Evolutionary conservation across 2,329 filamentous ascomycete genomes (phyloP).

Genomic region (Davidsoniella virescens): DNA sequence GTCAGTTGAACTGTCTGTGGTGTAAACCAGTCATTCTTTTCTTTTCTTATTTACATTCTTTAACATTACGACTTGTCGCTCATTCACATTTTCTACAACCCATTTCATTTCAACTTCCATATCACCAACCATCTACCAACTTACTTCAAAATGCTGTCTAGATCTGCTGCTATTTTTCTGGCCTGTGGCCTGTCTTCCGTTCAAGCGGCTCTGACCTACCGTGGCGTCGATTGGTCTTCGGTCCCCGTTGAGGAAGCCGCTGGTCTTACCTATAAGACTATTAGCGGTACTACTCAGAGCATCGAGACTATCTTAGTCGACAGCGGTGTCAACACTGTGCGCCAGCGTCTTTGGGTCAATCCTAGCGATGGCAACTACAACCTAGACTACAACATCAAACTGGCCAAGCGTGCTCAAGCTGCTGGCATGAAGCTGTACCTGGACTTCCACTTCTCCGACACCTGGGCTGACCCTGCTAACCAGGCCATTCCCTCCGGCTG

Average conservation of each 20-base stretch:
- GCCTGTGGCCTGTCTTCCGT: slow-evolving; percentile 3
- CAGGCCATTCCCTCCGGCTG: slow-evolving; percentile 49
- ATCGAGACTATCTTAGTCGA: slow-evolving; percentile 47
- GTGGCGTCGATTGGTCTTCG: slow-evolving; percentile 57
- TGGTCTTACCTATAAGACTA: slow-evolving; percentile 44
- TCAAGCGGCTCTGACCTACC: slow-evolving; percentile 38
- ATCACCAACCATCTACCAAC: too few species aligned
- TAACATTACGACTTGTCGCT: background rate
- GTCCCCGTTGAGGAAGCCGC: slow-evolving; percentile 44
- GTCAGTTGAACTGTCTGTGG: too few species aligned
- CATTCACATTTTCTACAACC: background rate
- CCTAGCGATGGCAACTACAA: slow-evolving; percentile 48
- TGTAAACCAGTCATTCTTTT: slow-evolving; percentile 1
- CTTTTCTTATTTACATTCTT: background rate
- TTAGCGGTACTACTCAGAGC: slow-evolving; percentile 32
- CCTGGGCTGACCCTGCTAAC: slow-evolving; percentile 51
- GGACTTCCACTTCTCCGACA: slow-evolving; percentile 52
- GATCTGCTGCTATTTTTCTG: slow-evolving; percentile 2
- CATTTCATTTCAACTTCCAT: background rate
- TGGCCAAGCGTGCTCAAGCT: slow-evolving; percentile 48
- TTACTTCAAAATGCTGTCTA: slow-evolving; percentile 5
- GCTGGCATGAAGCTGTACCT: slow-evolving; percentile 45
- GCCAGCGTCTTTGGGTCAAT: slow-evolving; percentile 58
- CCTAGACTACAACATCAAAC: slow-evolving; percentile 50
- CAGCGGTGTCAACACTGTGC: slow-evolving; percentile 51